Evolutionary conservation across 345 rosid genomes (phyloP).

Genomic region (Psidium friedrichsthalianum): DNA sequence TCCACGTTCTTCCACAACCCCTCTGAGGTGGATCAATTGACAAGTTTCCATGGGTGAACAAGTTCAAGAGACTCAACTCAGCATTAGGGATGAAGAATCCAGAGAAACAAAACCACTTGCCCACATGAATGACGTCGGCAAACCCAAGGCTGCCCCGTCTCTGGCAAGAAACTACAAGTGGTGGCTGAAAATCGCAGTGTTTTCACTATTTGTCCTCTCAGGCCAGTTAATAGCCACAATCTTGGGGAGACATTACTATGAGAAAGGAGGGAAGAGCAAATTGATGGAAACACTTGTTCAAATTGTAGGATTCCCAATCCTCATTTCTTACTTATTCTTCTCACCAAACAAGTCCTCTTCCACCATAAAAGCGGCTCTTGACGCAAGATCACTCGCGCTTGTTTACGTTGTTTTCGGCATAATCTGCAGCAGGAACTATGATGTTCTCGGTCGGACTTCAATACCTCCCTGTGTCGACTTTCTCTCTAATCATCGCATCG

Average conservation of each 20-base stretch:
- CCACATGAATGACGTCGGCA: not conserved
- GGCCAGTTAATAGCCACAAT: constrained; percentile 29
- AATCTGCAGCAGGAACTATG: constrained; percentile 14
- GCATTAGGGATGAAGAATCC: not conserved
- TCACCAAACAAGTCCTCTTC: constrained; percentile 1
- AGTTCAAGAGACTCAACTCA: not conserved
- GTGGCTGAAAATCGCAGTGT: constrained; percentile 3
- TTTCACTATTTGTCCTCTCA: constrained; percentile 16
- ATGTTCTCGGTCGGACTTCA: constrained; percentile 38
- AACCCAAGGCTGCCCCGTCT: not conserved
- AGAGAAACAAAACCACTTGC: not conserved
- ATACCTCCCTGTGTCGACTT: constrained; percentile 47
- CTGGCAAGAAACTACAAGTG: not conserved
- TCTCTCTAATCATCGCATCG: constrained; percentile 26
- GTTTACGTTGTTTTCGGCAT: constrained; percentile 29
- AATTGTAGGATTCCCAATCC: constrained; percentile 34
- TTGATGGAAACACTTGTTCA: constrained; percentile 42
- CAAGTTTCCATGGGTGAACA: not conserved
- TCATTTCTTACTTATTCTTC: constrained; percentile 30
- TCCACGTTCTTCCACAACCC: not conserved
- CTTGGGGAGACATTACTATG: constrained; percentile 34
- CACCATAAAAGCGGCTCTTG: not conserved
- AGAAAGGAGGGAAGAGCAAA: constrained; percentile 36
- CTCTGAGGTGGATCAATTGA: not conserved
- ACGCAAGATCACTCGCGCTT: not conserved